Evolutionary conservation across 306 rosid species (phyloP), one percentile per base, ranked within the genome.

Genomic region (Acacia acuminata): DNA sequence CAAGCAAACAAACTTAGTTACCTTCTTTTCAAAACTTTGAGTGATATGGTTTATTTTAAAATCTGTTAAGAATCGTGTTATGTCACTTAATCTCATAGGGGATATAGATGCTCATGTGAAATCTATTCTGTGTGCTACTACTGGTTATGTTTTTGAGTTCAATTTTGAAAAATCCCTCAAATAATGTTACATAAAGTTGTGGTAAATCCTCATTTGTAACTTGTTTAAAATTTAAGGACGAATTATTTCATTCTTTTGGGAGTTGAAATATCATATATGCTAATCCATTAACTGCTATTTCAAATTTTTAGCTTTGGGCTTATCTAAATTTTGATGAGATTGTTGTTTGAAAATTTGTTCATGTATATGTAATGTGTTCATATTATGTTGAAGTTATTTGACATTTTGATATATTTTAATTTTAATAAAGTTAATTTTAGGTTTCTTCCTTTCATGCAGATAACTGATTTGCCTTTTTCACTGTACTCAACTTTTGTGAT

Each of bases 401-500:
- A 53, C 47, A 27, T 80, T 67, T 58, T 60, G 65, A 34, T 61
- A 67, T 30, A 75, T 82, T 78, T 66, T 67, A 79, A 79, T 82
- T 78, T 56, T 67, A 79, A 79, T 73, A 40, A 55, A 79, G 38
- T 77, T 81, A 67, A 73, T 71, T n/a, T 20, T 76, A 45, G 63
- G 64, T 81, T 80, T 85, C 80, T 86, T 75, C 79, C 32, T 83
- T 56, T 22, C 80, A 68, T 90, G 92, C 97, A 96, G 99, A 84
- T 89, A 81, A 96, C 98, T 10, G 99, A 90, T 86, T 86, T 96
- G 80, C 99, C 99, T 2, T 96, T 96, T 77, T 91, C 98, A 82
- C 89, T 96, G 75, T 96, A 91, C 92, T 94, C 98, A 44, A 96
- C 99, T 82, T 96, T 96, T 87, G 97, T 96, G 90, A 94, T 96